Conservation (phyloP, 495 filamentous ascomycete genomes). For the Hypoxylon crocopeplum region DNA sequence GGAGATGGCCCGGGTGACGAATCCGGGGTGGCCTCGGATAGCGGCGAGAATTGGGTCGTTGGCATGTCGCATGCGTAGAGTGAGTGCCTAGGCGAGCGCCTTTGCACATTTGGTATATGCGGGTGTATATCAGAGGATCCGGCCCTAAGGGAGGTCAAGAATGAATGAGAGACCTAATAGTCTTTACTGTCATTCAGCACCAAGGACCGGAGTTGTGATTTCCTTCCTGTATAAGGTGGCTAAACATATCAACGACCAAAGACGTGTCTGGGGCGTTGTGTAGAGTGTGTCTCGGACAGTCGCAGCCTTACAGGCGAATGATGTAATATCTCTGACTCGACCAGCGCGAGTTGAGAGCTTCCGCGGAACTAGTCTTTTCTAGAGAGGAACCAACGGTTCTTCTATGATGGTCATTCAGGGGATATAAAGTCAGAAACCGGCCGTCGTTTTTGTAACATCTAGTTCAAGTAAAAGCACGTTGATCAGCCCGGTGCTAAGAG, state of each 20-base stretch:
- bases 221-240: neutral
- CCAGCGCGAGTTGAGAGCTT: neutral
- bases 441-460: neutral
- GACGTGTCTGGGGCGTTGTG: slow-evolving; percentile 5
- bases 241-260: neutral
- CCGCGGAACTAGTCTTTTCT: slow-evolving; percentile 3
- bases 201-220: slow-evolving; percentile 12
- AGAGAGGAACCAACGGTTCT: neutral
- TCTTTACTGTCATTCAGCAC: slow-evolving; percentile 1
- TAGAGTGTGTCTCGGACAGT: slow-evolving; percentile 22
- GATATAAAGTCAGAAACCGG: slow-evolving; percentile 1
- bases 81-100: slow-evolving; percentile 1
- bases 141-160: slow-evolving; percentile 2
- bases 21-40: slow-evolving; percentile 38
- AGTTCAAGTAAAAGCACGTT: neutral
- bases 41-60: slow-evolving; percentile 30
- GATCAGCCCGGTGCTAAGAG: neutral
- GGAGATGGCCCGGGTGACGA: slow-evolving; percentile 36
- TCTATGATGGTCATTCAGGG: neutral
- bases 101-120: slow-evolving; percentile 12
- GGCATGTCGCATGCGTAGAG: slow-evolving; percentile 10
- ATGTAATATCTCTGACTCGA: slow-evolving; percentile 26
- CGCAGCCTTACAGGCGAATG: slow-evolving; percentile 28
- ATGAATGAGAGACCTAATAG: neutral
- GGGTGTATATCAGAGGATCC: neutral